These are phyloP conservation scores for Liquidambar formosana DNA, from an alignment of 164 flowering plant species.

Conservation along the genomic window DNA sequence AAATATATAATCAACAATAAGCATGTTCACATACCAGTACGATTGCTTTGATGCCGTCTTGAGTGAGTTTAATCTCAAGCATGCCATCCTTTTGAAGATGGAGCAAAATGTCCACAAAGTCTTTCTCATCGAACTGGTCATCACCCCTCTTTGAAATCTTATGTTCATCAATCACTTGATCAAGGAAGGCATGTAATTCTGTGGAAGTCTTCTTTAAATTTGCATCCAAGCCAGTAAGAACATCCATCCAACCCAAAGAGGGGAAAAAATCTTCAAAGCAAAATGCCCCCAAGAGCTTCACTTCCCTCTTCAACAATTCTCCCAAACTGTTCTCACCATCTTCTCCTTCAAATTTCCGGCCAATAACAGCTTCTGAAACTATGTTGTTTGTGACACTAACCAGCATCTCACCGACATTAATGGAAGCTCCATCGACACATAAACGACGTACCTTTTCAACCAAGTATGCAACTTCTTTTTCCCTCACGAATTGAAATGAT, in stretches of 20 bases:
- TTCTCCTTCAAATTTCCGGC: not conserved
- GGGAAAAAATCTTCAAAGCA: slow-evolving; percentile 22
- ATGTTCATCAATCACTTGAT: slow-evolving; percentile 28
- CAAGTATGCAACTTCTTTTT: slow-evolving; percentile 22
- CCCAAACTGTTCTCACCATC: not conserved
- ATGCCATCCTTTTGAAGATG: slow-evolving; percentile 10
- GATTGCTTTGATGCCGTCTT: slow-evolving; percentile 16
- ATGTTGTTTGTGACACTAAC: slow-evolving; percentile 6
- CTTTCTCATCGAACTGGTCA: not conserved
- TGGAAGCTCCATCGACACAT: not conserved
- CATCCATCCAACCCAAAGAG: slow-evolving; percentile 25
- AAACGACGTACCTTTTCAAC: slow-evolving; percentile 1
- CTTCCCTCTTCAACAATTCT: not conserved
- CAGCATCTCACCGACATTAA: slow-evolving; percentile 21
- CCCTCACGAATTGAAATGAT: slow-evolving; percentile 19
- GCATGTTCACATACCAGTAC: slow-evolving; percentile 13
- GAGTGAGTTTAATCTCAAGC: not conserved
- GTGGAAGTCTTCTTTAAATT: slow-evolving; percentile 3
- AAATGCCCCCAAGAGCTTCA: not conserved
- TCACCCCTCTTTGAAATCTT: not conserved
- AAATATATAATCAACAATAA: no score
- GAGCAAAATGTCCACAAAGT: slow-evolving; percentile 20
- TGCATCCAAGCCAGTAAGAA: slow-evolving; percentile 14
- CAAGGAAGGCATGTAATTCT: slow-evolving; percentile 10
- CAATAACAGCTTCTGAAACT: slow-evolving; percentile 12